Conservation (phyloP, 768 basidiomycete genomes). For the Auriscalpium vulgare region DNA sequence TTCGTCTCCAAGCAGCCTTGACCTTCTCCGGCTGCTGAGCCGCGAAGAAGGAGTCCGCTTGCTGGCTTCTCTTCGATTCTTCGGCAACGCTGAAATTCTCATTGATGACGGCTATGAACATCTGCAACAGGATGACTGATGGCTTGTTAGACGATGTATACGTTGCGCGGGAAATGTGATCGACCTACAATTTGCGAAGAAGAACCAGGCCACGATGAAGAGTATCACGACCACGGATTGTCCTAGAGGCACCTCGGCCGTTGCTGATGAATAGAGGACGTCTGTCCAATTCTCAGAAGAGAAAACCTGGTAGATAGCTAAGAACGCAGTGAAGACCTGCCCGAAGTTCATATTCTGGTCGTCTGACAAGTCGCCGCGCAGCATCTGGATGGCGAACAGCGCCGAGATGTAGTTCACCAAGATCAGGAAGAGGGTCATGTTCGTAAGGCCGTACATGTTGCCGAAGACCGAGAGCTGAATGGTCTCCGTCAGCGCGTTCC, state of each 20-base stretch:
- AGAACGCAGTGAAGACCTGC: slow-evolving; percentile 75
- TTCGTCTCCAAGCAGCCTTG: slow-evolving; percentile 56
- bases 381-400: slow-evolving; percentile 72
- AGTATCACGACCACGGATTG: slow-evolving; percentile 66
- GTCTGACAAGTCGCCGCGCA: slow-evolving; percentile 70
- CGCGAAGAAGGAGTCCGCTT: slow-evolving; percentile 63
- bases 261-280: slow-evolving; percentile 54
- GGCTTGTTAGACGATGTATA: background rate
- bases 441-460: slow-evolving; percentile 81
- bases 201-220: slow-evolving; percentile 77
- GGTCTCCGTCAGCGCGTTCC: background rate
- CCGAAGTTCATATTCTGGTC: slow-evolving; percentile 63
- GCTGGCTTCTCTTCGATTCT: slow-evolving; percentile 77
- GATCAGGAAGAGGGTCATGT: slow-evolving; percentile 88
- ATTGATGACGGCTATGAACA: slow-evolving; percentile 97
- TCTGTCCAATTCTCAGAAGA: slow-evolving; percentile 94
- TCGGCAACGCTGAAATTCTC: slow-evolving; percentile 93
- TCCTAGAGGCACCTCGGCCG: slow-evolving; percentile 52
- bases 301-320: slow-evolving; percentile 83
- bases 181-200: slow-evolving; percentile 83
- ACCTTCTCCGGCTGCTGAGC: slow-evolving; percentile 42
- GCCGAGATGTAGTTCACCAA: slow-evolving; percentile 83
- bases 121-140: slow-evolving; percentile 82
- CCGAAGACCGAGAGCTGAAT: slow-evolving; percentile 79
- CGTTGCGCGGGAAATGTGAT: background rate